These are phyloP conservation scores for Dovyalis caffra DNA, from an alignment of 345 rosid species.

Conservation along the genomic window DNA sequence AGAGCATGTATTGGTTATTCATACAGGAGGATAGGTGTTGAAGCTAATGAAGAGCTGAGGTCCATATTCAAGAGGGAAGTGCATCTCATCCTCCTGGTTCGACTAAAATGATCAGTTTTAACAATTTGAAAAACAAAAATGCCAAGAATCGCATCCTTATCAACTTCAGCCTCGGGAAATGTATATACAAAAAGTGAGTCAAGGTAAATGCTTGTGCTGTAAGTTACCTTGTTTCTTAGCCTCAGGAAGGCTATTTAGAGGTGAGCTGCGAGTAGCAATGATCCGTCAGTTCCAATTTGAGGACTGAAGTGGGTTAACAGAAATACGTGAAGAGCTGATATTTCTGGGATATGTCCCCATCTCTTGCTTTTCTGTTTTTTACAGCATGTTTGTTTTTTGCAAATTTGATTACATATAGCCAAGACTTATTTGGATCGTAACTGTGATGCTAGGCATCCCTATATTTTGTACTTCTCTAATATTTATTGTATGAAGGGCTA, in stretches of 20 bases:
- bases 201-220: too few relatives aligned
- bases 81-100: slow-evolving; percentile 86
- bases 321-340: not conserved
- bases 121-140: not conserved
- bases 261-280: too few relatives aligned
- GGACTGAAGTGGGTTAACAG: not conserved
- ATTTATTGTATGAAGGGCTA: not conserved
- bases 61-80: slow-evolving; percentile 73
- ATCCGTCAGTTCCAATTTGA: not conserved
- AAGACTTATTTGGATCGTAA: not conserved
- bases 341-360: too few relatives aligned
- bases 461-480: not conserved
- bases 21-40: slow-evolving; percentile 81
- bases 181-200: too few relatives aligned
- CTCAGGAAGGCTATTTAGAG: too few relatives aligned
- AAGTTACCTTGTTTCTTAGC: too few relatives aligned
- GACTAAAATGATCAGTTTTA: slow-evolving; percentile 45
- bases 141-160: too few relatives aligned
- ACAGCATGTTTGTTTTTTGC: not conserved
- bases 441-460: not conserved
- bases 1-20: not conserved
- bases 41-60: slow-evolving; percentile 92
- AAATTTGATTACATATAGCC: not conserved
- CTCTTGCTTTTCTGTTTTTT: not conserved
- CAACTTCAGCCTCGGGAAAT: too few relatives aligned